Conservation (phyloP, 2,329 filamentous ascomycete species). For the Lecanoromycetidae sp. region DNA sequence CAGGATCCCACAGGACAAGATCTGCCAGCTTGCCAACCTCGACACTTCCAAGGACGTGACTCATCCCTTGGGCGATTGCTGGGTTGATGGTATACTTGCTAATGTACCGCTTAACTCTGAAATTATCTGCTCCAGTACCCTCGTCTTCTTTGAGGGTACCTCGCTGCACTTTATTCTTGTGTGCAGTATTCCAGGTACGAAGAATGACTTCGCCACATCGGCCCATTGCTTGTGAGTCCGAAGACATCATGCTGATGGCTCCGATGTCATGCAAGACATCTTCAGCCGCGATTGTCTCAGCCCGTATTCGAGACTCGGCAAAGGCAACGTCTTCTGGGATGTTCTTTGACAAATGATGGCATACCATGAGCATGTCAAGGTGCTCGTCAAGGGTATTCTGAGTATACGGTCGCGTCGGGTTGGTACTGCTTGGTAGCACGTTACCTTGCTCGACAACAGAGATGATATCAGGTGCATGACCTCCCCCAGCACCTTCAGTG, state of each 20-base stretch:
- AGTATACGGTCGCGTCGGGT: conserved; percentile 83
- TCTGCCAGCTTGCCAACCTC: conserved; percentile 87
- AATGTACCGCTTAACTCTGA: conserved; percentile 81
- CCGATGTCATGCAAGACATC: conserved; percentile 91
- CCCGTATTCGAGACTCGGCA: conserved; percentile 84
- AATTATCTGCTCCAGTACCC: conserved; percentile 72
- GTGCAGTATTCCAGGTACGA: conserved; percentile 90
- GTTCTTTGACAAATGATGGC: conserved; percentile 82
- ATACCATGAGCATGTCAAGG: conserved; percentile 97
- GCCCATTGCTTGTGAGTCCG: conserved; percentile 93
- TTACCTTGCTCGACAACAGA: conserved; percentile 79
- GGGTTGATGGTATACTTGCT: conserved; percentile 97
- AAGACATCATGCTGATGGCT: conserved; percentile 95
- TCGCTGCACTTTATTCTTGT: conserved; percentile 88
- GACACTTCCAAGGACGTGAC: conserved; percentile 71
- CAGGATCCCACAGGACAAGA: conserved; percentile 73
- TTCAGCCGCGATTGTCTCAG: conserved; percentile 92
- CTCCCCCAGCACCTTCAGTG: conserved; percentile 87
- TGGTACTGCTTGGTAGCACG: conserved; percentile 81
- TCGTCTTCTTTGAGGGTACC: conserved; percentile 66
- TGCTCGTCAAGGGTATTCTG: conserved; percentile 91
- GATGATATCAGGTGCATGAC: conserved; percentile 93
- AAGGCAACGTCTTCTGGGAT: conserved; percentile 95
- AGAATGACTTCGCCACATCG: conserved; percentile 87
- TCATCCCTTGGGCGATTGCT: conserved; percentile 80